Evolutionary conservation across 495 filamentous ascomycete species (phyloP).

Genomic region (Aspergillus diversus): DNA sequence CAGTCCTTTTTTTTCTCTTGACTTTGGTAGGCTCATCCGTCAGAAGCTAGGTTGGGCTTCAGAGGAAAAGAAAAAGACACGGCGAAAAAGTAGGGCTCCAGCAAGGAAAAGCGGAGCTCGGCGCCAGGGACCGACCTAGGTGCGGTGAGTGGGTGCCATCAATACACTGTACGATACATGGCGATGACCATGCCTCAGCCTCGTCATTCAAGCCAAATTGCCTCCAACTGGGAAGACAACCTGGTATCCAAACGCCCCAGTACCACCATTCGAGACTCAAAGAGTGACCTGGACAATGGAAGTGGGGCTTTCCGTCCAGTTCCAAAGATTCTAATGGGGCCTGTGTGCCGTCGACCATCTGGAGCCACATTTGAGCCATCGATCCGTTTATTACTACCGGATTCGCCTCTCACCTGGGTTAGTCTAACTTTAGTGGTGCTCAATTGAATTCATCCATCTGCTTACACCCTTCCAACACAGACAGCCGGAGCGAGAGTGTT

Average conservation of each 20-base stretch:
- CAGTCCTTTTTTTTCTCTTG: conserved; percentile 4
- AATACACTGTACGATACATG: conserved; percentile 15
- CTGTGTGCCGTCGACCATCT: conserved; percentile 3
- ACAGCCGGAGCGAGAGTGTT: no score
- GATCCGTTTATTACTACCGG: conserved; percentile 15
- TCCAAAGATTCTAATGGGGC: conserved; percentile 26
- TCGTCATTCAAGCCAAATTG: not conserved
- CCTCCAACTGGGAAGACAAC: conserved; percentile 4
- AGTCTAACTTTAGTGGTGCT: not conserved
- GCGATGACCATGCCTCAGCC: conserved; percentile 1
- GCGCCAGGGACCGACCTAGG: conserved; percentile 28
- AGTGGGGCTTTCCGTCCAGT: conserved; percentile 24
- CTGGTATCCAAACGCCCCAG: conserved; percentile 17
- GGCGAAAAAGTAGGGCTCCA: conserved; percentile 24
- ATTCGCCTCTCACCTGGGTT: conserved; percentile 21
- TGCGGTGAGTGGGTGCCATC: not conserved
- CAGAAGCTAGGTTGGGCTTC: conserved; percentile 3
- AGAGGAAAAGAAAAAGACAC: conserved; percentile 12
- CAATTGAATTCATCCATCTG: no score
- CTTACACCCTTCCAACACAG: no score
- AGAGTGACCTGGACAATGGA: conserved; percentile 8
- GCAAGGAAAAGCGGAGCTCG: conserved; percentile 29
- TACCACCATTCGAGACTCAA: conserved; percentile 6
- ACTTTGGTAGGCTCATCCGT: conserved; percentile 10
- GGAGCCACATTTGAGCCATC: conserved; percentile 14